These are phyloP conservation scores for Dianthus caryophyllus DNA, from an alignment of 148 eudicot species.

Conservation along the genomic window DNA sequence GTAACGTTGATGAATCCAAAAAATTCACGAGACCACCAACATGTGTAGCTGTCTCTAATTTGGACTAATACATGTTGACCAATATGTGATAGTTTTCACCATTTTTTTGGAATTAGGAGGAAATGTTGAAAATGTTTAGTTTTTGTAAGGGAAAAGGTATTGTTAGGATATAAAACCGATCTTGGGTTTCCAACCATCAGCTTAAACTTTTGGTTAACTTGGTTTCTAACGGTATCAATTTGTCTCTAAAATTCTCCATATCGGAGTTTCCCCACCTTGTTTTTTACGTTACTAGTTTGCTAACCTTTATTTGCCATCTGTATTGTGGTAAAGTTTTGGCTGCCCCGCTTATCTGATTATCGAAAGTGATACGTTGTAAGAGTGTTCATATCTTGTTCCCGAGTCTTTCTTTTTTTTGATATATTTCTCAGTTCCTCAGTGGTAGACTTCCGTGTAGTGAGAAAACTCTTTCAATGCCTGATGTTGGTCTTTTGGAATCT, in stretches of 20 bases:
- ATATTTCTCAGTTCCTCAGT: conserved; percentile 1
- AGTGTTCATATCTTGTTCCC: not conserved
- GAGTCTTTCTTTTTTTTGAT: conserved; percentile 4
- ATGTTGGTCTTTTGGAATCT: conserved; percentile 8
- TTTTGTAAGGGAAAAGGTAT: not conserved
- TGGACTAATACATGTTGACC: not conserved
- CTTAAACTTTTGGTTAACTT: no score
- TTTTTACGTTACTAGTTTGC: not conserved
- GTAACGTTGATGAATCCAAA: not conserved
- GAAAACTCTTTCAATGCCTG: not conserved
- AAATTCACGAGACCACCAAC: not conserved
- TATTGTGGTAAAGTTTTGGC: not conserved
- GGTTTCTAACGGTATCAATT: not conserved
- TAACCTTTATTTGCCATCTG: not conserved
- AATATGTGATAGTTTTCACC: not conserved
- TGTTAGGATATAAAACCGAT: no score
- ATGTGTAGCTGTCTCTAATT: not conserved
- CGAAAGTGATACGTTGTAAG: not conserved
- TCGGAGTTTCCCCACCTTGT: no score
- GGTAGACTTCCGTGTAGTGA: not conserved
- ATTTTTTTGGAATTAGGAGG: not conserved
- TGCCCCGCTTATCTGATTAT: not conserved
- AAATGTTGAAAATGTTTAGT: conserved; percentile 1
- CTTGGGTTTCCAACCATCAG: no score
- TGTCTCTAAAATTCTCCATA: not conserved